Evolutionary conservation across 2,329 filamentous ascomycete genomes (phyloP), one percentile per base, ranked within the genome.

Genomic region (Aphanoascus verrucosus): DNA sequence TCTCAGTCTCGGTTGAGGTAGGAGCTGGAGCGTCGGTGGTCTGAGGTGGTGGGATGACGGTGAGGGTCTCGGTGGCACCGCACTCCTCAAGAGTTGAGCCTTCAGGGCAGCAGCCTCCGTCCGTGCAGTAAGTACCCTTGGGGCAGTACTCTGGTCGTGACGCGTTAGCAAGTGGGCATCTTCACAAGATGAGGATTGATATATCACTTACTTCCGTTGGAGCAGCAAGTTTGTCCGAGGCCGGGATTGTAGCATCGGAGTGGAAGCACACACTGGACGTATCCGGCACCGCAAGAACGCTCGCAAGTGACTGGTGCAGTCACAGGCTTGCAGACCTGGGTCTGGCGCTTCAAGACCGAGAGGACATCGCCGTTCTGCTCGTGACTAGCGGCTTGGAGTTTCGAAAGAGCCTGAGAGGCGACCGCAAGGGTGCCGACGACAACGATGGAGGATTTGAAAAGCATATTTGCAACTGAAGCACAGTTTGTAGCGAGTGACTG

Each of bases 271-370:
- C 54, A 56, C 31, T 41, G 38, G 15, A 37, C 38, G 35, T 41
- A 56, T 7, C 40, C 54, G 19, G 44, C 6, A 1, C 54, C 54
- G 43, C 49, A 56, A 32, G 49, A 56, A 11, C 44, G 37, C 35
- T 52, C 49, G 46, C 54, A 56, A 28, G 54, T 53, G n/a, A 49
- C 35, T 19, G 53, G 53, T 6, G 53, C 19, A 32, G 53, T 32
- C 28, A 55, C 48, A 19, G 42, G 15, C 42, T 52, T 51, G 44
- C 53, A 55, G 12, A 51, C 11, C 5, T 23, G 19, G 34, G 32
- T 35, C 42, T 52, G 41, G 31, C 50, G 50, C 31, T 46, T 52
- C 32, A 52, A 28, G n/a, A 52, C 1, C 11, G 31, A 17, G 34
- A 40, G n/a, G 14, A 40, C 34, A 12, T 46, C 23, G 7, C 23